Evolutionary conservation across 305 asterid genomes (phyloP).

Genomic region (Fraxinus platypoda): DNA sequence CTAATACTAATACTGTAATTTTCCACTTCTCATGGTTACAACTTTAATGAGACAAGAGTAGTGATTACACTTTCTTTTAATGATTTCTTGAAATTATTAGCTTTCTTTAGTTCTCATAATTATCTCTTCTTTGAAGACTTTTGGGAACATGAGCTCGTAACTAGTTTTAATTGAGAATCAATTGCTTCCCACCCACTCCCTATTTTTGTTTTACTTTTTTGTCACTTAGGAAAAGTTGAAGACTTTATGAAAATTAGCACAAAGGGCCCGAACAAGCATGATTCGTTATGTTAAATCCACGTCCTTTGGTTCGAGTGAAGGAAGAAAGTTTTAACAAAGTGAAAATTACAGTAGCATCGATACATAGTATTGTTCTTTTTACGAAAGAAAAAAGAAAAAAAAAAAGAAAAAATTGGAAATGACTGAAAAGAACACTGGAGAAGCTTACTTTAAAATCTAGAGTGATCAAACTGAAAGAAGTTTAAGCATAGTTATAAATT

Average conservation of each 20-base stretch:
- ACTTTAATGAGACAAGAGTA: slow-evolving; percentile 37
- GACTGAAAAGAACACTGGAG: too few species aligned
- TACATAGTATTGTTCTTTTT: background rate
- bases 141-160: slow-evolving; percentile 31
- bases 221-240: background rate
- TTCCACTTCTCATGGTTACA: background rate
- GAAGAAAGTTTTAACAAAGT: background rate
- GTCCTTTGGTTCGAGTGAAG: background rate
- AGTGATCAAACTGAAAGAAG: background rate
- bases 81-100: slow-evolving; percentile 34
- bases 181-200: background rate
- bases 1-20: background rate
- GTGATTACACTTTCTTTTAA: slow-evolving; percentile 29
- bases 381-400: background rate
- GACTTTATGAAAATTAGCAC: background rate
- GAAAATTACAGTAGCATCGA: background rate
- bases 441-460: background rate
- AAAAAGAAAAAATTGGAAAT: too few species aligned
- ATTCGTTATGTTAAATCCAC: background rate
- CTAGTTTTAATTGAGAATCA: slow-evolving; percentile 23
- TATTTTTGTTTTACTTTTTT: background rate
- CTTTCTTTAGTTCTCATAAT: slow-evolving; percentile 26
- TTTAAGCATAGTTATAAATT: background rate
- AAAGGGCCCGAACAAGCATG: background rate
- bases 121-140: slow-evolving; percentile 17